These are phyloP conservation scores for Globisporangium carolinianum DNA, from an alignment of 352 stramenopile genomes.

Conservation along the genomic window DNA sequence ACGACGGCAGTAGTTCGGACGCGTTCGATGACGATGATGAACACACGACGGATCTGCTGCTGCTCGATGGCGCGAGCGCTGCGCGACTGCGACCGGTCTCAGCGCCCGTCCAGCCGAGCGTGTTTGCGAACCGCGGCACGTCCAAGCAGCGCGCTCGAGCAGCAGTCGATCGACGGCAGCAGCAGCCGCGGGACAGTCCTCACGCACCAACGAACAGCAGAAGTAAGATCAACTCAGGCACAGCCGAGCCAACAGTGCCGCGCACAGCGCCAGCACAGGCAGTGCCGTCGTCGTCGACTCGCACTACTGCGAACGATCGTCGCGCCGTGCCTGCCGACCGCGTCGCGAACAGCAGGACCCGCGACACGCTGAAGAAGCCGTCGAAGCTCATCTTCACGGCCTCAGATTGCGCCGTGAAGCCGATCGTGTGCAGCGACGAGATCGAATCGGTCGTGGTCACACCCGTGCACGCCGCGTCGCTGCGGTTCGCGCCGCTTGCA, in stretches of 20 bases:
- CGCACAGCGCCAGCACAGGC: conserved; percentile 21
- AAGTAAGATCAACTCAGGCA: neutral
- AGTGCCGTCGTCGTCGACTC: conserved; percentile 2
- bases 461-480: conserved; percentile 14
- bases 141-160: too few species aligned
- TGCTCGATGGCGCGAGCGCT: neutral
- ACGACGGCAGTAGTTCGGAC: neutral
- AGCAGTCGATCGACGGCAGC: too few species aligned
- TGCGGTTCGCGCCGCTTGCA: conserved; percentile 33
- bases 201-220: neutral
- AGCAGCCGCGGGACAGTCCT: neutral
- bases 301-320: neutral
- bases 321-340: too few species aligned
- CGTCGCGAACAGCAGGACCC: too few species aligned
- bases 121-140: neutral
- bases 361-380: conserved; percentile 22
- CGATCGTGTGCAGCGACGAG: conserved; percentile 49
- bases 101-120: conserved; percentile 8
- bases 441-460: conserved; percentile 34
- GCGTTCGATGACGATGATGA: conserved; percentile 3
- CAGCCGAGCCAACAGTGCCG: conserved; percentile 8
- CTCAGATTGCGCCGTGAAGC: conserved; percentile 47
- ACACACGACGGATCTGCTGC: neutral
- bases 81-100: conserved; percentile 13
- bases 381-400: conserved; percentile 56